These are phyloP conservation scores for Ceratobasidium sp. DNA, from an alignment of 1,284 basidiomycete species.

Conservation along the genomic window DNA sequence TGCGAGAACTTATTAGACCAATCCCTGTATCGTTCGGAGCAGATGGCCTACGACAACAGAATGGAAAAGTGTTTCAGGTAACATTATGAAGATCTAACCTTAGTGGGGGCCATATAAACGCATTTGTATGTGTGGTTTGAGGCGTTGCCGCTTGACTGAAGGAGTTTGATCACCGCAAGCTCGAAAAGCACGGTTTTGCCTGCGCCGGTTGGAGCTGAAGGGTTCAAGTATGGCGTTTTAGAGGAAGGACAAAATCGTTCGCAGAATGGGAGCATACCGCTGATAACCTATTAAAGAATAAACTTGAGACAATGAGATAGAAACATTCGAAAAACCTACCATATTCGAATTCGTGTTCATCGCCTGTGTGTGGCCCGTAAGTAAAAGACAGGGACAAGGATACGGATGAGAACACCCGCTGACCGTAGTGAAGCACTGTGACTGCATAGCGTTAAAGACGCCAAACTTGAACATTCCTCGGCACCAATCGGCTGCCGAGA, in stretches of 20 bases:
- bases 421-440: constrained; percentile 81
- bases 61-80: not conserved
- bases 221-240: not conserved
- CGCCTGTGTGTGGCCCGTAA: constrained; percentile 62
- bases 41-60: constrained; percentile 75
- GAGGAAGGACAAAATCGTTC: constrained; percentile 40
- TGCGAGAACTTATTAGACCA: constrained; percentile 85
- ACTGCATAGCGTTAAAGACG: constrained; percentile 91
- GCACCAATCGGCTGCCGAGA: constrained; percentile 78
- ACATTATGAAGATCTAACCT: constrained; percentile 64
- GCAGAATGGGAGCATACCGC: constrained; percentile 64
- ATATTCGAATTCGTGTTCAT: constrained; percentile 78
- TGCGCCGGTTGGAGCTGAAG: constrained; percentile 86
- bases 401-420: constrained; percentile 49
- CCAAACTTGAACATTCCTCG: constrained; percentile 86
- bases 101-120: constrained; percentile 95
- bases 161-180: constrained; percentile 84
- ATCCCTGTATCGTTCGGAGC: constrained; percentile 85
- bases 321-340: constrained; percentile 59
- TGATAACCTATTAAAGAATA: constrained; percentile 69
- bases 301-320: constrained; percentile 45
- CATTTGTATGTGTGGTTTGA: constrained; percentile 68
- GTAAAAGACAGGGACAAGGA: not conserved
- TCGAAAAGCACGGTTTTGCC: constrained; percentile 97
- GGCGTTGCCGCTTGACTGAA: constrained; percentile 62